Base-by-base conservation (phyloP, 306 rosid species). In the Carpinus fangiana region DNA sequence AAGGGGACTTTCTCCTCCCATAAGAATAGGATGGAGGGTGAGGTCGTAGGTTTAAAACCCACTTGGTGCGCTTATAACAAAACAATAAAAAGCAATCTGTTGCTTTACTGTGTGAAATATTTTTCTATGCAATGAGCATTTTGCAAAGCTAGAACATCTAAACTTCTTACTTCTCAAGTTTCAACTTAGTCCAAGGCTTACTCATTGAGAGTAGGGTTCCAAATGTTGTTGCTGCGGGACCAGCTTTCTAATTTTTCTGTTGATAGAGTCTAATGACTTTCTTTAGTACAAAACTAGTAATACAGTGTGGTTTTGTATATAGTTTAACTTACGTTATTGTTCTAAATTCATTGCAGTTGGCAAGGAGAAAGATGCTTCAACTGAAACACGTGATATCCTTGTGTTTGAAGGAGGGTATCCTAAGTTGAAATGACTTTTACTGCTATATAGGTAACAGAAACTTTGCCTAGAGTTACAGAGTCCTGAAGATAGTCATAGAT, bases 361-460 rank as follows among this genome's bases (percentile, higher is more conserved):
- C 87, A 38, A 89, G 90, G 82, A 84, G 86, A 47, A 93, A 93
- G 92, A 79, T 90, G 90, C 82, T 80, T 55, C 97, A 93, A 78
- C 77, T 95, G 90, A 95, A 89, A 81, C 90, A 80, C 45, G 78
- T 85, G 41, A 71, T 93, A 74, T 84, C 94, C 38, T 60, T 86
- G 91, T 93, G 91, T 75, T 88, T 95, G 88, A 85, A 91, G 86
- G 93, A 90, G 28, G 91, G 82, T 26, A 73, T 85, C 43, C 71
- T 83, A 61, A 78, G 79, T 81, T 84, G 93, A 87, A 31, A 74
- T 36, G 74, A 73, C 76, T 72, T 59, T 75, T 82, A 68, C 73
- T 36, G 79, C 79, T 84, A 38, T 75, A 70, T 72, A 71, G 59
- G 76, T 34, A 84, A 72, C 68, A 41, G 73, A 70, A 75, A 65